Evolutionary conservation across 352 stramenopile genomes (phyloP).

Genomic region (Phytophthora colocasiae): DNA sequence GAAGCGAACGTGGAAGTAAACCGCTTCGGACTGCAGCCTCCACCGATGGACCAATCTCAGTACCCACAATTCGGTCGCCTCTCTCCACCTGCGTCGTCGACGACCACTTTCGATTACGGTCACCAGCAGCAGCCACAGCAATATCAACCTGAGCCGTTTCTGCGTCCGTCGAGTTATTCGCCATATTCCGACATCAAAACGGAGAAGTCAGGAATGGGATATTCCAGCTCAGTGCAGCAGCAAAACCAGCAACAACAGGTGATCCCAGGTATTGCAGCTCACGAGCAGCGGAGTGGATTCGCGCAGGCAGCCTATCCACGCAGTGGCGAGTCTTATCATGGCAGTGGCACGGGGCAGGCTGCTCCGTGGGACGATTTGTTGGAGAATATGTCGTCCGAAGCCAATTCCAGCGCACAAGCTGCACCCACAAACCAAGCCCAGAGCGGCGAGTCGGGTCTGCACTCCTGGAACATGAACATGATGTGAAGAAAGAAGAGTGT

Average conservation of each 20-base stretch:
- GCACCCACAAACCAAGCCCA: slow-evolving; percentile 34
- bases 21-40: slow-evolving; percentile 33
- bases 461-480: slow-evolving; percentile 80
- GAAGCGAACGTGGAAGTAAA: slow-evolving; percentile 37
- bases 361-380: slow-evolving; percentile 79
- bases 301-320: slow-evolving; percentile 22
- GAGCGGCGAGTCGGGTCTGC: slow-evolving; percentile 59
- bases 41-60: slow-evolving; percentile 31
- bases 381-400: slow-evolving; percentile 67
- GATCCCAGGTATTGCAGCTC: slow-evolving; percentile 23
- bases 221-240: slow-evolving; percentile 31
- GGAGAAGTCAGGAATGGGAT: slow-evolving; percentile 30
- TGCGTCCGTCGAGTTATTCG: slow-evolving; percentile 34
- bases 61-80: slow-evolving; percentile 41
- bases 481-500: slow-evolving; percentile 49
- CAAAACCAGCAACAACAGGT: slow-evolving; percentile 32
- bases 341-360: slow-evolving; percentile 16
- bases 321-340: slow-evolving; percentile 27
- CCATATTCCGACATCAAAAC: slow-evolving; percentile 32
- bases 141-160: slow-evolving; percentile 31
- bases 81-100: slow-evolving; percentile 28
- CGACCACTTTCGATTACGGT: slow-evolving; percentile 32
- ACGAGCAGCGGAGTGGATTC: slow-evolving; percentile 31
- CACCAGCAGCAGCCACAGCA: slow-evolving; percentile 32
- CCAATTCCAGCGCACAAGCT: slow-evolving; percentile 19